These are phyloP conservation scores for Zygoascus hellenicus DNA, from an alignment of 1,139 yeast genomes.

Conservation along the genomic window DNA sequence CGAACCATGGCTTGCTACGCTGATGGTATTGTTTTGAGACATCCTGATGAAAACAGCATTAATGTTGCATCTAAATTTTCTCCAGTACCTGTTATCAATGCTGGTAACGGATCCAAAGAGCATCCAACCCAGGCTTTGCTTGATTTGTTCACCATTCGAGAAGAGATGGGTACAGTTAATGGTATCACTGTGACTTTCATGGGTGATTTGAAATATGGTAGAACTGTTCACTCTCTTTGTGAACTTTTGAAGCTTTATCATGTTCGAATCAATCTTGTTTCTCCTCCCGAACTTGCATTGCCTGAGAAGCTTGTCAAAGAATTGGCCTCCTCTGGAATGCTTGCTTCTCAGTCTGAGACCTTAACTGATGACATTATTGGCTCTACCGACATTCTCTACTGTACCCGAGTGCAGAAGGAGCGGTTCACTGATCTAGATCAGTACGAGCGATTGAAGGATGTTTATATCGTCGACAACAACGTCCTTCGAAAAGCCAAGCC, in stretches of 20 bases:
- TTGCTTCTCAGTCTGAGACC: constrained; percentile 64
- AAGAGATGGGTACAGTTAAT: constrained; percentile 96
- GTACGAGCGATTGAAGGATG: constrained; percentile 84
- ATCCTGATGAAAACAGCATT: constrained; percentile 88
- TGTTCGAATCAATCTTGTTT: constrained; percentile 85
- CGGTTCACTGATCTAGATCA: constrained; percentile 72
- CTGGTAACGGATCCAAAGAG: constrained; percentile 96
- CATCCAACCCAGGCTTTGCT: constrained; percentile 98
- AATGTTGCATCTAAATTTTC: constrained; percentile 94
- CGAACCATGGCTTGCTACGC: constrained; percentile 93
- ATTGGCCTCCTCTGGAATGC: constrained; percentile 60
- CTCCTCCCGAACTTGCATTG: constrained; percentile 81
- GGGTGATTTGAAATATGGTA: constrained; percentile 98
- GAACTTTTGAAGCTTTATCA: constrained; percentile 87
- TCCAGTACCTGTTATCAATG: constrained; percentile 94
- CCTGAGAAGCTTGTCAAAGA: constrained; percentile 68
- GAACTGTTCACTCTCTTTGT: constrained; percentile 97
- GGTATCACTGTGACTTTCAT: constrained; percentile 97
- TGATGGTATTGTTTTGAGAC: constrained; percentile 96
- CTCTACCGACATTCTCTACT: constrained; percentile 89
- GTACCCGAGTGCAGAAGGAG: constrained; percentile 98
- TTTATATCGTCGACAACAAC: constrained; percentile 88
- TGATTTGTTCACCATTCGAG: constrained; percentile 96
- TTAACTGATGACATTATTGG: constrained; percentile 81
- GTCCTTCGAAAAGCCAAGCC: constrained; percentile 89